Evolutionary conservation across 805 yeast species (phyloP), one percentile per base, ranked within the genome.

Genomic region (Starmerella asiatica): DNA sequence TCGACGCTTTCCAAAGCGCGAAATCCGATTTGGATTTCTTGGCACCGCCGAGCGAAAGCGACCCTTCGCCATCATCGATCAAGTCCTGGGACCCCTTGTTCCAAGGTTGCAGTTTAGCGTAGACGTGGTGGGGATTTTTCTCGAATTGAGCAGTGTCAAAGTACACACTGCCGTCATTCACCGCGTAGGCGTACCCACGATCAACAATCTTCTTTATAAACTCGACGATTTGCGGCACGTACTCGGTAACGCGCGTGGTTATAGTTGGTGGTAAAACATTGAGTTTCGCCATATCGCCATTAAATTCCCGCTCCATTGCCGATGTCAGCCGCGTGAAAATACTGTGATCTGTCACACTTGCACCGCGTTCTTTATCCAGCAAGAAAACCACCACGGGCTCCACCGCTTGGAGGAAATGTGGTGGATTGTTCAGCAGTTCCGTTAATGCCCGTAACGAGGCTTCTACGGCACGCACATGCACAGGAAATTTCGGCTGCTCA

Each of bases 81-180:
- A 91, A 71, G 34, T 76, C 85, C 58, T 75, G 61, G 50, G 85
- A 76, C 37, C 94, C 94, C 61, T 84, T 83, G 56, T 86, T 91
- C 97, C 97, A 88, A 16, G 98, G 98, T 63, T 91, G 97, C 54
- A 86, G 73, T 61, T 91, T 91, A 29, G 97, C 97, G 59, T 91
- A 91, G 43, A 70, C 78, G 57, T 91, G 98, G 33, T 69, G 62
- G 6, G 75, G 73, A 39, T 69, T 66, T 28, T 63, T 63, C 52
- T 91, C 97, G 57, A 88, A 91, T 36, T 74, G 71, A 6, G 64
- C 71, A 11, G 96, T 86, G 61, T 91, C 93, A 58, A 91, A 91
- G 61, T 91, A 91, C n/a, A 91, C 98, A 8, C 93, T 80, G 0
- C 96, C 97, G 55, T 86, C 95, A 4, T 59, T 61, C 2, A 94